These are phyloP conservation scores for Heritiera fomes DNA, from an alignment of 345 rosid genomes.

Conservation along the genomic window DNA sequence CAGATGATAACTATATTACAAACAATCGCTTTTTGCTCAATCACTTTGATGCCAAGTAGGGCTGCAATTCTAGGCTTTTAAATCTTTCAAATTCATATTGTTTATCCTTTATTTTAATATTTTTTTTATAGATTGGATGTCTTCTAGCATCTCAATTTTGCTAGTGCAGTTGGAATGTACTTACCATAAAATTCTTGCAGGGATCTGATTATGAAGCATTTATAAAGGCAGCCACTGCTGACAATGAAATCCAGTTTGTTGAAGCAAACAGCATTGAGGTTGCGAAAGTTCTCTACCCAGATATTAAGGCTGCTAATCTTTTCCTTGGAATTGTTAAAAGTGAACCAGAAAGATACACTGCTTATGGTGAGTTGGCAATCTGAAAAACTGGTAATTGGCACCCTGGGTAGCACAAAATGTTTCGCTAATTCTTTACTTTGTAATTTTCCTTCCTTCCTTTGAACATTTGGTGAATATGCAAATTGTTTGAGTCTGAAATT, in stretches of 20 bases:
- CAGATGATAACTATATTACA: neutral
- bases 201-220: constrained; percentile 67
- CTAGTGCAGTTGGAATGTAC: neutral
- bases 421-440: neutral
- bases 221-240: constrained; percentile 60
- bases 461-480: neutral
- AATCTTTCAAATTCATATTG: neutral
- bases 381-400: neutral
- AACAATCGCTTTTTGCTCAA: neutral
- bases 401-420: neutral
- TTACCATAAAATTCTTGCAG: constrained; percentile 34
- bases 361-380: constrained; percentile 39
- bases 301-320: constrained; percentile 32
- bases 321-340: constrained; percentile 78
- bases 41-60: neutral
- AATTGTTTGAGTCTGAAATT: neutral
- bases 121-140: neutral
- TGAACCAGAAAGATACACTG: constrained; percentile 73
- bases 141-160: neutral
- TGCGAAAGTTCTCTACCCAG: constrained; percentile 66
- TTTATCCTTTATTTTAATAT: neutral
- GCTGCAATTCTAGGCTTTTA: neutral
- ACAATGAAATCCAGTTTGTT: constrained; percentile 73
- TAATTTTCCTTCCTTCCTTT: neutral
- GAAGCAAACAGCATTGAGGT: constrained; percentile 45